Conservation (phyloP, 805 yeast species). For the Candida gorgasii region DNA sequence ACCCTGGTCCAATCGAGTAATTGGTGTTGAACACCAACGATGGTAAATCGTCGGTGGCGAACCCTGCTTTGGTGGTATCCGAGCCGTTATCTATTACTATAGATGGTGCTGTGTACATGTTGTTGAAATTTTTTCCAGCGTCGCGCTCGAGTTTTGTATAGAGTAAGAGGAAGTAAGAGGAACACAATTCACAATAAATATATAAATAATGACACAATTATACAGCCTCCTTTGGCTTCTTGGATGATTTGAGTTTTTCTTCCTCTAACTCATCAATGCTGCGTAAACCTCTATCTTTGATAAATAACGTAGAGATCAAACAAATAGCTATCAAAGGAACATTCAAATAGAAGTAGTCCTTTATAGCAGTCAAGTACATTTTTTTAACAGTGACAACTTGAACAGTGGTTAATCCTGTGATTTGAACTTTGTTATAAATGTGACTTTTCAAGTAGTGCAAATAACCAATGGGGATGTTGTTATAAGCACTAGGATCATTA, state of each 20-base stretch:
- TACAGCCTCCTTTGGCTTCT: background rate
- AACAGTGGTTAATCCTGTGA: slow-evolving; percentile 19
- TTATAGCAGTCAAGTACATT: slow-evolving; percentile 31
- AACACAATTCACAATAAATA: too few relatives aligned
- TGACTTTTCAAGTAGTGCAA: slow-evolving; percentile 23
- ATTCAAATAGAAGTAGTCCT: slow-evolving; percentile 31
- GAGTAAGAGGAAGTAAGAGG: background rate
- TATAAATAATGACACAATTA: too few relatives aligned
- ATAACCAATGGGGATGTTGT: slow-evolving; percentile 15
- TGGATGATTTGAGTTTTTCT: background rate
- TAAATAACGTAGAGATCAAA: slow-evolving; percentile 28
- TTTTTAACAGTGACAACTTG: slow-evolving; percentile 22
- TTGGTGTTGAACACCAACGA: slow-evolving; percentile 56
- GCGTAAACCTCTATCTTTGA: slow-evolving; percentile 42
- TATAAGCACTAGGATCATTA: slow-evolving; percentile 4
- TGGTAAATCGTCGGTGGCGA: slow-evolving; percentile 66
- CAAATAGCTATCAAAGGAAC: slow-evolving; percentile 39
- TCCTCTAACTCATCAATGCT: slow-evolving; percentile 31
- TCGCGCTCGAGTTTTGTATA: background rate
- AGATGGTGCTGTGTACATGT: slow-evolving; percentile 45
- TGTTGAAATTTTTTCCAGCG: slow-evolving; percentile 11
- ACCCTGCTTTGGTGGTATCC: slow-evolving; percentile 65
- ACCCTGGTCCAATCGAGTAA: slow-evolving; percentile 42
- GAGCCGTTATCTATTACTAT: slow-evolving; percentile 73
- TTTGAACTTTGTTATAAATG: slow-evolving; percentile 31